phyloP scores from a whole-genome alignment of 2,329 filamentous ascomycete genomes.

The Claviceps purpurea region DNA sequence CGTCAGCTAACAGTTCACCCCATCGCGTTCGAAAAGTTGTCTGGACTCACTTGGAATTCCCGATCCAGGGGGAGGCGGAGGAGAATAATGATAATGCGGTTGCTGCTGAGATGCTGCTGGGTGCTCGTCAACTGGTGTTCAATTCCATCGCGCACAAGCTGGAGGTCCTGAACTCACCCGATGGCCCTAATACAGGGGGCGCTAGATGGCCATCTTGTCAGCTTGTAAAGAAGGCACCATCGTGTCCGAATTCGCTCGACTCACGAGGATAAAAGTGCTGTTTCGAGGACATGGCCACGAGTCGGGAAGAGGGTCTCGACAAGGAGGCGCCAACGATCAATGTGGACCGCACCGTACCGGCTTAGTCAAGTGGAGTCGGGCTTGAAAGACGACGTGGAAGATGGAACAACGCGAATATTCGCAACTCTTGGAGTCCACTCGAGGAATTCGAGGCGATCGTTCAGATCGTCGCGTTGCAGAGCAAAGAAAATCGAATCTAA shows the following conservation, averaged over 20 bases:
- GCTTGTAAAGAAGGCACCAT: background rate
- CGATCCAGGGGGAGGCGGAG: background rate
- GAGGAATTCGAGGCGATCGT: too few species aligned
- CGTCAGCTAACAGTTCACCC: background rate
- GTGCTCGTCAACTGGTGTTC: background rate
- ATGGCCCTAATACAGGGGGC: conserved; percentile 7
- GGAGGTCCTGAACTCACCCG: conserved; percentile 12
- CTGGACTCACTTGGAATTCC: conserved; percentile 14
- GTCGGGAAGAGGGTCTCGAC: background rate
- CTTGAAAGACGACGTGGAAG: too few species aligned
- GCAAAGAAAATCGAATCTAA: too few species aligned
- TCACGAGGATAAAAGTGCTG: conserved; percentile 35
- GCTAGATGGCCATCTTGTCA: conserved; percentile 6
- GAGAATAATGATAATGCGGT: conserved; percentile 5
- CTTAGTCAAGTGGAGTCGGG: too few species aligned
- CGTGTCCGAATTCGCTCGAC: conserved; percentile 8
- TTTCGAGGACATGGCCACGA: conserved; percentile 23
- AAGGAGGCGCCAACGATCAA: background rate
- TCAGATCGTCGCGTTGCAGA: too few species aligned
- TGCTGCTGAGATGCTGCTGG: conserved; percentile 9
- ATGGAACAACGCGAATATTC: too few species aligned
- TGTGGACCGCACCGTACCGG: too few species aligned
- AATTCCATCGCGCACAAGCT: background rate
- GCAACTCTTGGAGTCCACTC: too few species aligned
- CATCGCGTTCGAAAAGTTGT: background rate